Base-by-base conservation (phyloP, 768 basidiomycete species). In the Trametes maxima region DNA sequence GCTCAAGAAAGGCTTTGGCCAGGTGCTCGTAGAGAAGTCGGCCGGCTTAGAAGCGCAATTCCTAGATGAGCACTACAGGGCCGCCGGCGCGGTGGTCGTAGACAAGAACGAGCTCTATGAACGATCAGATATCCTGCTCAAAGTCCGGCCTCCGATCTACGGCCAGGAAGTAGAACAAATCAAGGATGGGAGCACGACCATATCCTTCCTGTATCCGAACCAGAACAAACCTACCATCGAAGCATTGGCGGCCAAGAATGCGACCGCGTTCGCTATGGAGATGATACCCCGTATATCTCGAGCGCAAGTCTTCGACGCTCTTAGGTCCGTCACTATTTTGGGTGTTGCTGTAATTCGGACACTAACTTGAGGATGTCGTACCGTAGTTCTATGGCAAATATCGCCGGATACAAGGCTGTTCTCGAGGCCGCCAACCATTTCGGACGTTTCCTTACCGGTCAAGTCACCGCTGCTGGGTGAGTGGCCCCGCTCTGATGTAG, bases 321-420 rank as follows among this genome's bases (percentile, higher is more conserved):
- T 95, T 67, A 93, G 90, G 91, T 89, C 55, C 64, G 73, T 57
- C 37, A 35, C 50, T 54, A 42, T 14, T 54, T 11, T 28, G 6
- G 22, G 1, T 22, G 33, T 14, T 13, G 10, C 4, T 54, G 17
- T 39, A 13, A 1, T 21, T 16, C 25, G 16, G 19, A 22, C 43
- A 19, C 37, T 33, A 16, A 40, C 28, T 22, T 33, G 25, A 46
- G n/a, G 28, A 24, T 33, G 28, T 17, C n/a, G 19, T 16, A 11
- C 12, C n/a, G 17, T 21, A 50, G 93, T 68, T 94, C 92, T 24
- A 95, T 95, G 93, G 87, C 89, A n/a, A 95, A 94, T 70, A 94
- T 93, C 43, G 84, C 92, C n/a, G 93, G 93, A 13, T 95, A 95
- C 74, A 93, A 95, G 73, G 93, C 93, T 42, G 92, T 95, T 48